Evolutionary conservation across 441 rosid genomes (phyloP).

Genomic region (Flueggea neowawraea): DNA sequence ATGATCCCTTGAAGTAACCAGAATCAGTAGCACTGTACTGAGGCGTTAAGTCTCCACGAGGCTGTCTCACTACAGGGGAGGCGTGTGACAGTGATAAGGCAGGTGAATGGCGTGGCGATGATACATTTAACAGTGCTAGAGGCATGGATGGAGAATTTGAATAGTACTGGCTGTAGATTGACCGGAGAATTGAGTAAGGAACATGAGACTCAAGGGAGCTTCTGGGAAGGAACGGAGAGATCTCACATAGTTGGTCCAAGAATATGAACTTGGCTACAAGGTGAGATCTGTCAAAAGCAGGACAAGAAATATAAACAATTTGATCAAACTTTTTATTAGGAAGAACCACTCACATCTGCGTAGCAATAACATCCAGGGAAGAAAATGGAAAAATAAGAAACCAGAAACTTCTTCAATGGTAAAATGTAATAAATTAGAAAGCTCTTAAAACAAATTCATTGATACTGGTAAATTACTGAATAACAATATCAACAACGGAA

Average conservation of each 20-base stretch:
- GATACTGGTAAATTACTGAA: background rate
- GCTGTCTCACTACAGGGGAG: constrained; percentile 21
- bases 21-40: constrained; percentile 58
- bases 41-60: constrained; percentile 81
- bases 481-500: background rate
- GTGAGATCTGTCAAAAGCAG: constrained; percentile 58
- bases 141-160: constrained; percentile 73
- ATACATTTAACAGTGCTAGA: constrained; percentile 38
- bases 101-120: constrained; percentile 82
- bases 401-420: too few relatives aligned
- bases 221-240: constrained; percentile 89
- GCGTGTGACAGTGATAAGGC: constrained; percentile 69
- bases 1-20: constrained; percentile 71
- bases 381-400: background rate
- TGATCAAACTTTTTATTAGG: background rate
- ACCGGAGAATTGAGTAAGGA: constrained; percentile 84
- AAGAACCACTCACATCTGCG: background rate
- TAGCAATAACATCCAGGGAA: background rate
- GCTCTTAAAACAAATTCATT: too few relatives aligned
- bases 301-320: background rate
- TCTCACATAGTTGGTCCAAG: constrained; percentile 95
- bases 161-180: constrained; percentile 91
- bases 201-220: constrained; percentile 83
- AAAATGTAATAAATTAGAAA: too few relatives aligned
- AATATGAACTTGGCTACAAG: constrained; percentile 92